Base-by-base conservation (phyloP, 2,329 filamentous ascomycete species). In the Exophiala sideris region DNA sequence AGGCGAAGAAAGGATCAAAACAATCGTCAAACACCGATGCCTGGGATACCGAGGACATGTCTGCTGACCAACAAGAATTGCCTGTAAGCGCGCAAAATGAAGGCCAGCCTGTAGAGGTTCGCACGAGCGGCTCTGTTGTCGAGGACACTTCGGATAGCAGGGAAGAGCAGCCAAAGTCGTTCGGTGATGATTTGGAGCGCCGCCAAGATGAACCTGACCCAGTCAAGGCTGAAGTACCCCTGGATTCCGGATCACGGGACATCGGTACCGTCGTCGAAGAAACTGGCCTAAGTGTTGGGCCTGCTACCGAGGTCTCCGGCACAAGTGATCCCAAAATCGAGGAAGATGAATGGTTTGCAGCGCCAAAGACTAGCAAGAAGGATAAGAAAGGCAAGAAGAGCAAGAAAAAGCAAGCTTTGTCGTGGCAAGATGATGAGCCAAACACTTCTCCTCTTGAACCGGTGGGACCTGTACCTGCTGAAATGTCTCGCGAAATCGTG, bases 301-400 rank as follows among this genome's bases (percentile, higher is more conserved):
- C 45, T 42, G 18, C 10, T 44, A 18, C 11, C 10, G 34, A 18
- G 21, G 20, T 29, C 3, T 14, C 39, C n/a, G 3, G 10, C 5
- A 10, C 21, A 21, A 16, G 24, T 8, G 7, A 29, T 29, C 3
- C 24, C 24, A 29, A 53, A 7, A 16, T n/a, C 2, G 50, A 16
- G n/a, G 54, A 53, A 10, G 49, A 42, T 14, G 52, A 54, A 12
- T 54, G 54, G 46, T 20, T 16, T 16, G 29, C 14, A 24, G 36
- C 36, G 10, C 20, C 48, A 1, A 60, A 48, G 39, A 62, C 58
- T 42, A 51, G 51, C 10, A 63, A 59, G 47, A 58, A 58, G 42
- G 50, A 45, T 12, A 57, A 57, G 50, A 59, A 58, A 35, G 60
- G 52, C 45, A 60, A 54, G 34, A 60, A 57, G 41, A 57, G 52